A percentile compares a stretch with the other conserved stretches of the same genome.
These are phyloP conservation scores for Oryza nivara DNA, from an alignment of 176 grass and related monocot genomes.

Conservation along the genomic window DNA sequence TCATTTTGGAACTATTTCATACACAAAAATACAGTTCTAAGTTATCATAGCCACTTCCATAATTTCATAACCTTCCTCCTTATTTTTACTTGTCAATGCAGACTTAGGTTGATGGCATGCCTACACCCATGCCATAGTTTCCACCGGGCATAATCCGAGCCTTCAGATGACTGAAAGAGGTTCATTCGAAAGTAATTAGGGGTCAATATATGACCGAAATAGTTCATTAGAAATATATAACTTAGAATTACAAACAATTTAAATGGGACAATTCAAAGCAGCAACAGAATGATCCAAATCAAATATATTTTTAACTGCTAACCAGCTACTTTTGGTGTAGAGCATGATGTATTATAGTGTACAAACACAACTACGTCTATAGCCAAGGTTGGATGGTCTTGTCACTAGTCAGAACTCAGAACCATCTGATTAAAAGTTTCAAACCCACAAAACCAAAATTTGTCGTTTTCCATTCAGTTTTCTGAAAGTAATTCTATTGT, in stretches of 20 bases:
- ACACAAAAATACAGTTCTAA: neutral
- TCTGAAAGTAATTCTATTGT: neutral
- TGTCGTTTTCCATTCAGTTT: neutral
- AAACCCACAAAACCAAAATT: neutral
- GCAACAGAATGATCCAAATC: neutral
- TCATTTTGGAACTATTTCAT: constrained; percentile 3
- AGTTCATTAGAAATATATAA: neutral
- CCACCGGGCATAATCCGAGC: constrained; percentile 1
- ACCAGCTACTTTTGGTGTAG: neutral
- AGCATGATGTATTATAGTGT: neutral
- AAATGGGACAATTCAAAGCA: neutral
- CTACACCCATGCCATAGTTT: constrained; percentile 25
- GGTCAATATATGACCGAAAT: neutral
- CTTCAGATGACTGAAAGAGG: constrained; percentile 49
- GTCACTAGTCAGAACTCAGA: neutral
- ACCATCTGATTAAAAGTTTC: neutral
- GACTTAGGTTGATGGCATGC: constrained; percentile 21
- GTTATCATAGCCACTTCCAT: neutral
- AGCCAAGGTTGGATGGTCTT: neutral
- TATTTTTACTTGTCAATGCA: neutral
- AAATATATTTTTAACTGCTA: neutral
- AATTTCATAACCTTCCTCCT: constrained; percentile 1
- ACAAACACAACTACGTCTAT: neutral
- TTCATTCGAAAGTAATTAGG: constrained; percentile 4
- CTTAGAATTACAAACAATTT: neutral